phyloP scores from a whole-genome alignment of 495 filamentous ascomycete species.

The Penicillium canescens region DNA sequence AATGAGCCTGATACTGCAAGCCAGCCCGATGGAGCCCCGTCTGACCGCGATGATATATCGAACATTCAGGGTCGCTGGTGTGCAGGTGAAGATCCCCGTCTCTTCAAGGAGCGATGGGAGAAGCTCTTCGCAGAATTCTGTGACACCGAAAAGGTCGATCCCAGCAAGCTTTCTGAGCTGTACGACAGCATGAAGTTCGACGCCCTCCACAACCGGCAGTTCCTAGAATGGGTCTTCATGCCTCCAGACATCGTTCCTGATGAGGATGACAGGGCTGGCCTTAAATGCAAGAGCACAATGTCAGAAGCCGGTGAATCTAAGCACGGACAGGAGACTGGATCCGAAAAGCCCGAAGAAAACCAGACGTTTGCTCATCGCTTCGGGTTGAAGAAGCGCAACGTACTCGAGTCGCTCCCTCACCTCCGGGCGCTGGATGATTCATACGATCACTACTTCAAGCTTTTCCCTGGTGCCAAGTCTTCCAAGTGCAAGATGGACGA shows the following conservation, averaged over 20 bases:
- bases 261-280: slow-evolving; percentile 56
- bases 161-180: slow-evolving; percentile 94
- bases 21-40: slow-evolving; percentile 10
- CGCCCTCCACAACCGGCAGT: slow-evolving; percentile 92
- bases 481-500: slow-evolving; percentile 82
- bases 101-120: slow-evolving; percentile 97
- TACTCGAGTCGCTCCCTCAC: slow-evolving; percentile 45
- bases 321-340: slow-evolving; percentile 18
- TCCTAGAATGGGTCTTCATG: slow-evolving; percentile 97
- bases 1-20: slow-evolving; percentile 34
- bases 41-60: slow-evolving; percentile 54
- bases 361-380: slow-evolving; percentile 48
- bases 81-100: slow-evolving; percentile 88
- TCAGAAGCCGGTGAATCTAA: slow-evolving; percentile 37
- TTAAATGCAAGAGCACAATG: slow-evolving; percentile 24
- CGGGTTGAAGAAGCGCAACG: slow-evolving; percentile 45
- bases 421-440: slow-evolving; percentile 47
- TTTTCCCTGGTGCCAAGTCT: slow-evolving; percentile 74
- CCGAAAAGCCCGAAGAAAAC: slow-evolving; percentile 36
- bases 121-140: slow-evolving; percentile 97
- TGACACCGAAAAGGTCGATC: slow-evolving; percentile 95
- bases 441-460: slow-evolving; percentile 77
- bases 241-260: slow-evolving; percentile 67
- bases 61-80: slow-evolving; percentile 92
- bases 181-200: slow-evolving; percentile 99